Conservation (phyloP, 768 basidiomycete genomes). For the Lentinula sp. region DNA sequence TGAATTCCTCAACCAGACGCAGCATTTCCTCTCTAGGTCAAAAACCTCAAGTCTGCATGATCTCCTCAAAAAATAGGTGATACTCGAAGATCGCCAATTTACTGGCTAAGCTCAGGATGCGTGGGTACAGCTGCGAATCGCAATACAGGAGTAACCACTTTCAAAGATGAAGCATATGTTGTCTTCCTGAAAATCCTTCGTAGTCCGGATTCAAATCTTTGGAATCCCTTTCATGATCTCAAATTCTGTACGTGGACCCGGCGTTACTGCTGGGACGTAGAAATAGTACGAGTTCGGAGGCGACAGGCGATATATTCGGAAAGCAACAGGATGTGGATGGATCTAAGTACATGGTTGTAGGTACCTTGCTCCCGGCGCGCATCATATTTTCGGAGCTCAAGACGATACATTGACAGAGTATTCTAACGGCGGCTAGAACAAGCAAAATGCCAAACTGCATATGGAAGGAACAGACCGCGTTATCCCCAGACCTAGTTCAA, state of each 20-base stretch:
- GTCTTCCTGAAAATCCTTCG: no score
- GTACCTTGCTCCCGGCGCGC: neutral
- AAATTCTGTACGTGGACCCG: neutral
- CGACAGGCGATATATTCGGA: conserved; percentile 3
- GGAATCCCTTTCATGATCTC: neutral
- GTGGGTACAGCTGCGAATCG: neutral
- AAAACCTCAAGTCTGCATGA: neutral
- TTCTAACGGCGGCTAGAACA: neutral
- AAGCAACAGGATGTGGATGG: neutral
- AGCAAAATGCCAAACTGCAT: neutral
- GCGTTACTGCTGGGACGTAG: neutral
- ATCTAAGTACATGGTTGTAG: neutral
- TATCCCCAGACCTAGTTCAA: neutral
- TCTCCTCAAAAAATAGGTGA: neutral
- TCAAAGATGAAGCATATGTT: no score
- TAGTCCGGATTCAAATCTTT: neutral
- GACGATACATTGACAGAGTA: neutral
- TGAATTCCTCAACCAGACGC: neutral
- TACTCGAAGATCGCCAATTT: neutral
- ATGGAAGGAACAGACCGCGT: neutral
- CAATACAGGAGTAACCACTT: neutral
- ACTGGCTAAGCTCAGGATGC: neutral
- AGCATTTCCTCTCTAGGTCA: neutral
- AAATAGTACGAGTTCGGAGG: neutral
- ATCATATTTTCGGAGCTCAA: neutral